Evolutionary conservation across 345 rosid genomes (phyloP).

Genomic region (Salix suchowensis): DNA sequence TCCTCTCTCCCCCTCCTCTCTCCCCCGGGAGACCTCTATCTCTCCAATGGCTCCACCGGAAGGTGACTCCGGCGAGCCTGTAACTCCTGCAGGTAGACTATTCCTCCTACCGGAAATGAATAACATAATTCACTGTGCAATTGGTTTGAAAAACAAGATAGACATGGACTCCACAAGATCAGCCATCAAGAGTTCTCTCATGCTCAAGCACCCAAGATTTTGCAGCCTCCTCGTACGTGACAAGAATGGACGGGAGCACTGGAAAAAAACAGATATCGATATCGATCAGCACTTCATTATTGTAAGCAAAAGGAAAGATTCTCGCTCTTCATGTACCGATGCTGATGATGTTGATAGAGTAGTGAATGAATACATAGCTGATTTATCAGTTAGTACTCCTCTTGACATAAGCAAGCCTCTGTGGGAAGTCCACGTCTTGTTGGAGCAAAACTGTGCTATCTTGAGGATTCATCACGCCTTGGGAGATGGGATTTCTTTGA

Average conservation of each 20-base stretch:
- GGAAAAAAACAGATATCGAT: slow-evolving; percentile 45
- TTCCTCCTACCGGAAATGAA: slow-evolving; percentile 42
- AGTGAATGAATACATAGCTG: slow-evolving; percentile 44
- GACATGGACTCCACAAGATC: slow-evolving; percentile 31
- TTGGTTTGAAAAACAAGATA: slow-evolving; percentile 28
- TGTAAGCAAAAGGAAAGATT: slow-evolving; percentile 4
- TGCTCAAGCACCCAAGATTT: slow-evolving; percentile 53
- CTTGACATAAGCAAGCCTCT: slow-evolving; percentile 42
- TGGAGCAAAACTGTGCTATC: slow-evolving; percentile 29
- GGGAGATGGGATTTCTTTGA: slow-evolving; percentile 56
- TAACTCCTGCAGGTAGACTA: slow-evolving; percentile 53
- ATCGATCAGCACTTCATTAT: slow-evolving; percentile 33
- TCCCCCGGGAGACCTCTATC: not conserved
- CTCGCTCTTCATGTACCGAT: not conserved
- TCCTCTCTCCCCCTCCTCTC: not conserved
- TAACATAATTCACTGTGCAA: slow-evolving; percentile 46
- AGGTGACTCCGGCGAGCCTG: slow-evolving; percentile 32
- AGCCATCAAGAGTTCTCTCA: slow-evolving; percentile 20
- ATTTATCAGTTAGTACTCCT: slow-evolving; percentile 36
- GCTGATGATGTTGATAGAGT: slow-evolving; percentile 5
- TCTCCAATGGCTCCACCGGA: slow-evolving; percentile 12
- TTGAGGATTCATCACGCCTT: slow-evolving; percentile 54
- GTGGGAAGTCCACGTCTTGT: slow-evolving; percentile 53
- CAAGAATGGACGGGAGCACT: slow-evolving; percentile 37
- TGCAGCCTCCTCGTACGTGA: slow-evolving; percentile 46